Conservation (phyloP, 805 yeast species). For the Suhomyces prunicola region DNA sequence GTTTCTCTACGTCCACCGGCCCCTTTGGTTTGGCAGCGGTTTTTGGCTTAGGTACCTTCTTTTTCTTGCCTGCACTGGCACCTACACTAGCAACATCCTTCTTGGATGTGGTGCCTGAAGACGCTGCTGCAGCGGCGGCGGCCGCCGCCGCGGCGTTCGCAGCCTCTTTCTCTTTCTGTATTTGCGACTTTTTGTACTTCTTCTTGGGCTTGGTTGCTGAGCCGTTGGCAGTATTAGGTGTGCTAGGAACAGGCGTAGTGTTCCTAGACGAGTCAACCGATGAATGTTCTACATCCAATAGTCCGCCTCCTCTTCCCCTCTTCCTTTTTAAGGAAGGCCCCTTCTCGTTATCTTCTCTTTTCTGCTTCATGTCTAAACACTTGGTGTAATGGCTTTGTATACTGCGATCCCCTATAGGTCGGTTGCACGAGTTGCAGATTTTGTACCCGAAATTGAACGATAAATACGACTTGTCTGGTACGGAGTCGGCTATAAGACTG, state of each 20-base stretch:
- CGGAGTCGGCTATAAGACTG: slow-evolving; percentile 19
- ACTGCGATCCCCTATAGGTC: slow-evolving; percentile 40
- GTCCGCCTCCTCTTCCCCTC: slow-evolving; percentile 17
- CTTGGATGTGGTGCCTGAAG: background rate
- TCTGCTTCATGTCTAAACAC: slow-evolving; percentile 41
- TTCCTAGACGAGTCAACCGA: slow-evolving; percentile 41
- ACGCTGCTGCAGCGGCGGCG: slow-evolving; percentile 32
- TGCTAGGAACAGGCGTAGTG: slow-evolving; percentile 33
- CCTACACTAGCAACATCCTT: slow-evolving; percentile 1
- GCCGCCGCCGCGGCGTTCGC: slow-evolving; percentile 48
- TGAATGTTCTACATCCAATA: slow-evolving; percentile 33
- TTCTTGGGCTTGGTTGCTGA: slow-evolving; percentile 33
- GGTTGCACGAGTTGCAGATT: slow-evolving; percentile 36
- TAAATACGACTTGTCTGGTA: slow-evolving; percentile 26
- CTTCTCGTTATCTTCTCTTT: slow-evolving; percentile 16
- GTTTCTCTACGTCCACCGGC: slow-evolving; percentile 87
- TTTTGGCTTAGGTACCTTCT: slow-evolving; percentile 35
- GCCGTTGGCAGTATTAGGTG: slow-evolving; percentile 20
- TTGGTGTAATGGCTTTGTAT: slow-evolving; percentile 28
- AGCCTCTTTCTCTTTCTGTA: slow-evolving; percentile 44
- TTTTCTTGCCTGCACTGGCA: slow-evolving; percentile 18
- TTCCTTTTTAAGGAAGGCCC: slow-evolving; percentile 24
- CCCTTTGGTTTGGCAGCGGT: slow-evolving; percentile 61
- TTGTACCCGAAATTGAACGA: slow-evolving; percentile 35
- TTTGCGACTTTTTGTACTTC: slow-evolving; percentile 42